Evolutionary conservation across 768 basidiomycete species (phyloP), one percentile per base, ranked within the genome.

Genomic region (Clavaria fumosa): DNA sequence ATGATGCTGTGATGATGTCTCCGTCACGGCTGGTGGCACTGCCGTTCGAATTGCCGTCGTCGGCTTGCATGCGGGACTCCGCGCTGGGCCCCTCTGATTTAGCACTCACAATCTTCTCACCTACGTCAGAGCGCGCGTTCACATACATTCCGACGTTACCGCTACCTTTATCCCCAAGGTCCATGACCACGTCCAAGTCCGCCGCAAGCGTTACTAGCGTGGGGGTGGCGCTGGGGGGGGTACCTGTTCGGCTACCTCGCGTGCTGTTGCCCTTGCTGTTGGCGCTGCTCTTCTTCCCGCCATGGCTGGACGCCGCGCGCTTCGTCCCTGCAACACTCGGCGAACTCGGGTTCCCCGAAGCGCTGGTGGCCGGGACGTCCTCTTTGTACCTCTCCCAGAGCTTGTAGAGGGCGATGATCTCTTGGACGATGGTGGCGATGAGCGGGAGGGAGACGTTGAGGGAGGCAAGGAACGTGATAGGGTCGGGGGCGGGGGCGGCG

Each of bases 381-480:
- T 85, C 79, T 39, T 73, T 75, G 57, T 86, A 88, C 6, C 72
- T 63, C 26, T 83, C 81, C 88, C 91, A 96, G 0, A 90, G 67
- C 4, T 81, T 72, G 56, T 96, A 97, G 23, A 95, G 57, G 3
- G 81, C 73, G 38, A 96, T 67, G 45, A 97, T 85, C 59, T 97
- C 85, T 51, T 96, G 91, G 0, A 80, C 72, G 48, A 95, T 78
- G 27, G 81, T 77, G 19, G 85, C 73, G 27, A 99, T 60, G 40
- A 82, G 68, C 1, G 80, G 67, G 46, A 91, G 67, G 35, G 79
- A 88, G 40, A 96, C 75, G 57, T 90, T 83, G 12, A 99, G 67
- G 3, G 73, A 74, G 0, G 90, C 75, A 41, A 99, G 71, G 55
- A 95, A 97, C 4, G 71, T 62, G 41, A 91, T 64, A 3, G 81